Evolutionary conservation across 208 protist genomes (phyloP).

Genomic region (Acanthamoeba sp.): DNA sequence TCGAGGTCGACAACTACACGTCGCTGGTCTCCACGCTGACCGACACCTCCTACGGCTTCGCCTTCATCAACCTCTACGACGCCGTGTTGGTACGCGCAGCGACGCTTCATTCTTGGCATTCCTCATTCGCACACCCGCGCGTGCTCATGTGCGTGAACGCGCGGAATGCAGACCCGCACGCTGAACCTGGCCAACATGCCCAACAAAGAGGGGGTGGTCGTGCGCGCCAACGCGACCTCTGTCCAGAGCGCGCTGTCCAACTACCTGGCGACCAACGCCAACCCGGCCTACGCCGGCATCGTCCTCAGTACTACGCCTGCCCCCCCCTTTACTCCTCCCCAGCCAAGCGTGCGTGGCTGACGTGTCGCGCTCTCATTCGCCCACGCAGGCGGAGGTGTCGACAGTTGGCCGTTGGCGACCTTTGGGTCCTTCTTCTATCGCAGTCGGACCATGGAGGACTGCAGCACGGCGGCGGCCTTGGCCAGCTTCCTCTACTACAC

Average conservation of each 20-base stretch:
- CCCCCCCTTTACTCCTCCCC: neutral
- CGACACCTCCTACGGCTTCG: neutral
- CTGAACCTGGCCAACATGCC: neutral
- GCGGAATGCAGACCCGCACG: neutral
- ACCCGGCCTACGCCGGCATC: neutral
- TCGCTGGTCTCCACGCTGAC: neutral
- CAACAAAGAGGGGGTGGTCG: neutral
- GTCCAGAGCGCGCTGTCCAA: neutral
- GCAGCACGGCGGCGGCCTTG: neutral
- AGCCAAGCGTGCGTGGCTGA: neutral
- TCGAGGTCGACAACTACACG: neutral
- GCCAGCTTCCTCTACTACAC: neutral
- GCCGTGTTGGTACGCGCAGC: neutral
- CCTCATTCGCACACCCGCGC: no score
- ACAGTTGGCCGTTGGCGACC: neutral
- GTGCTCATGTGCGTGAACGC: no score
- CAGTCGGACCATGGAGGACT: neutral
- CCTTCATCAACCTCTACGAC: neutral
- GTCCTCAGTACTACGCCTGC: neutral
- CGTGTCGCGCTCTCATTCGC: neutral
- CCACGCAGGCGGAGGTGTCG: neutral
- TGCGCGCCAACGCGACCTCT: neutral
- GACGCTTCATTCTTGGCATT: neutral
- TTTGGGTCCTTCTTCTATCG: conserved; percentile 16
- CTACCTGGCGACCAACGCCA: neutral